phyloP scores from a whole-genome alignment of 148 eudicot genomes.

The Silene latifolia region DNA sequence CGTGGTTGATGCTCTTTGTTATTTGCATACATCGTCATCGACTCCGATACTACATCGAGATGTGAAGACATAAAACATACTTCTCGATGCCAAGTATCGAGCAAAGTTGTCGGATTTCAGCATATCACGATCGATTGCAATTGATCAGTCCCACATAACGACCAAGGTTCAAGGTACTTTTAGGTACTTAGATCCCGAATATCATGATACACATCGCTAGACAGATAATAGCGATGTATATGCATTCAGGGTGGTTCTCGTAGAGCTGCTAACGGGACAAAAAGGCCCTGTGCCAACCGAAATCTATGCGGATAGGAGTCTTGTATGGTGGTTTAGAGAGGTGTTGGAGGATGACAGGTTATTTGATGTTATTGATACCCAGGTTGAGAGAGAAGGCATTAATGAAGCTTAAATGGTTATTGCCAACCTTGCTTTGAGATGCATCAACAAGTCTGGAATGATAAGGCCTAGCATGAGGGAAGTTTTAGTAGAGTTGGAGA shows the following conservation, averaged over 20 bases:
- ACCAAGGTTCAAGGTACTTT: conserved; percentile 22
- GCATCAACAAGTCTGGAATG: conserved; percentile 21
- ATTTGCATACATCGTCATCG: conserved; percentile 21
- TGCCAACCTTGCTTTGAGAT: conserved; percentile 22
- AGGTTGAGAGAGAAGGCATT: conserved; percentile 11
- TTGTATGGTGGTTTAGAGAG: conserved; percentile 14
- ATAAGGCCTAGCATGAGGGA: conserved; percentile 29
- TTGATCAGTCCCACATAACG: conserved; percentile 23
- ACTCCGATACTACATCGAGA: conserved; percentile 21
- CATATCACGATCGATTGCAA: conserved; percentile 16
- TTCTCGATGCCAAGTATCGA: conserved; percentile 21
- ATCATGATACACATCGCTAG: too few species aligned
- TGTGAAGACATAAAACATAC: conserved; percentile 20
- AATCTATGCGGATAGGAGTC: conserved; percentile 16
- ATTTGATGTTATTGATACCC: conserved; percentile 16
- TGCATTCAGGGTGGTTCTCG: conserved; percentile 28
- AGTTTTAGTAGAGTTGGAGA: conserved; percentile 19
- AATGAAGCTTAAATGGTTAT: conserved; percentile 9
- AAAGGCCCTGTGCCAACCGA: conserved; percentile 9
- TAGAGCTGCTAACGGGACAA: conserved; percentile 27
- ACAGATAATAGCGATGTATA: background rate
- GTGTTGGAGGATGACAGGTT: conserved; percentile 5
- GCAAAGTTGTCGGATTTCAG: conserved; percentile 24
- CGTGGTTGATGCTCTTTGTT: conserved; percentile 21
- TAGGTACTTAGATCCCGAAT: conserved; percentile 14